These are phyloP conservation scores for Mrakia hoshinonis DNA, from an alignment of 768 basidiomycete species.

Conservation along the genomic window DNA sequence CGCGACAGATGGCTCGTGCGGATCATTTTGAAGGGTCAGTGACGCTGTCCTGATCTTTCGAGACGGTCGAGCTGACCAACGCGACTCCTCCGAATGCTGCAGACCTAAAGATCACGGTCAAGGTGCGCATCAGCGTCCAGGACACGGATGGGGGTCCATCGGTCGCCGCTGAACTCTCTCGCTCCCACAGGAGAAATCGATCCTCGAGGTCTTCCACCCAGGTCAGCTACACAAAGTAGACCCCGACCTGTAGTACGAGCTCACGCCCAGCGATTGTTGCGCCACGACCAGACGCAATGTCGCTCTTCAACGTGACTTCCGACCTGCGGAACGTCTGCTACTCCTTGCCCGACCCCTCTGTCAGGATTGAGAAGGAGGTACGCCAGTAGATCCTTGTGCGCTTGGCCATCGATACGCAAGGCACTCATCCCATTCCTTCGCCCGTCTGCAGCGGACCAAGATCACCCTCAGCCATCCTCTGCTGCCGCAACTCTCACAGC, in stretches of 20 bases:
- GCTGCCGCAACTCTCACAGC: conserved; percentile 89
- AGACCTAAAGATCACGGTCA: conserved; percentile 89
- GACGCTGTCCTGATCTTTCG: neutral
- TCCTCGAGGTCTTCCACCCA: conserved; percentile 83
- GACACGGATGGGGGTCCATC: neutral
- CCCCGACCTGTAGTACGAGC: too few species aligned
- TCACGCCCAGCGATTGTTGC: neutral
- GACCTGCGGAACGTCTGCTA: conserved; percentile 89
- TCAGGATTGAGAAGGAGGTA: conserved; percentile 44
- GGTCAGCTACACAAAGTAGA: neutral
- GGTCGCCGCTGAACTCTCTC: neutral
- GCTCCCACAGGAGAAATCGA: conserved; percentile 61
- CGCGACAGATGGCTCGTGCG: conserved; percentile 68
- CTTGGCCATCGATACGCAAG: too few species aligned
- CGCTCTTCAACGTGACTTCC: conserved; percentile 91
- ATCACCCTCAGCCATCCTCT: conserved; percentile 78
- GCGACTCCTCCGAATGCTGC: neutral
- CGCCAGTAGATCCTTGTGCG: too few species aligned
- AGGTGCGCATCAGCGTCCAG: conserved; percentile 40
- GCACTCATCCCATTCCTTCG: too few species aligned
- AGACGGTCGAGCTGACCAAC: neutral
- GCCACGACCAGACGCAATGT: conserved; percentile 59
- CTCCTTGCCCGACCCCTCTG: conserved; percentile 69
- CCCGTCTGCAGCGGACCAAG: conserved; percentile 58
- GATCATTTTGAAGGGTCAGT: conserved; percentile 81